Conservation (phyloP, 495 filamentous ascomycete species). For the Hypomontagnella monticulosa region DNA sequence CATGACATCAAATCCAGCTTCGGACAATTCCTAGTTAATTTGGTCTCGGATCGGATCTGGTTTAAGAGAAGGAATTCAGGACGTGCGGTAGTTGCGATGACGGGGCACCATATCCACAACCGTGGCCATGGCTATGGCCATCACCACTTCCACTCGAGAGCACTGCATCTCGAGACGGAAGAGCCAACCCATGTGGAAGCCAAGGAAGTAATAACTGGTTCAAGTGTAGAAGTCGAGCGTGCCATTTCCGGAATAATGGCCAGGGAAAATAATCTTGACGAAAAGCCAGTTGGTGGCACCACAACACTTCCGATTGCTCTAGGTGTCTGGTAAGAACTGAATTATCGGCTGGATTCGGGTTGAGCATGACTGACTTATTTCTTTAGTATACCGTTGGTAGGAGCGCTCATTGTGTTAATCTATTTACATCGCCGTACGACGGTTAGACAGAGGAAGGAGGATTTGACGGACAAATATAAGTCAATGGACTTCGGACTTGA, state of each 20-base stretch:
- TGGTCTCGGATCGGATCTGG: neutral
- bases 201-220: neutral
- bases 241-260: conserved; percentile 24
- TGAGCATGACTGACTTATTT: conserved; percentile 43
- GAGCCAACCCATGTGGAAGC: conserved; percentile 15
- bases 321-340: conserved; percentile 75
- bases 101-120: conserved; percentile 18
- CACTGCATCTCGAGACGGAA: conserved; percentile 19
- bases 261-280: conserved; percentile 53
- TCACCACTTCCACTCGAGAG: conserved; percentile 33
- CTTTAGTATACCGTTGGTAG: conserved; percentile 76
- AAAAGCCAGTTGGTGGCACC: conserved; percentile 64
- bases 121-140: conserved; percentile 43
- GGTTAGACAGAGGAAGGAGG: conserved; percentile 77
- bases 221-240: conserved; percentile 20
- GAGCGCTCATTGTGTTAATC: conserved; percentile 72
- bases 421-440: conserved; percentile 81
- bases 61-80: conserved; percentile 21
- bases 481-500: conserved; percentile 94
- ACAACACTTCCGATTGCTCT: conserved; percentile 81
- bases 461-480: conserved; percentile 86
- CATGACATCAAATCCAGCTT: neutral
- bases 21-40: neutral
- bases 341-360: conserved; percentile 1
- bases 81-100: conserved; percentile 24